Base-by-base conservation (phyloP, 2,329 filamentous ascomycete genomes). In the Stagonosporopsis rhizophila region DNA sequence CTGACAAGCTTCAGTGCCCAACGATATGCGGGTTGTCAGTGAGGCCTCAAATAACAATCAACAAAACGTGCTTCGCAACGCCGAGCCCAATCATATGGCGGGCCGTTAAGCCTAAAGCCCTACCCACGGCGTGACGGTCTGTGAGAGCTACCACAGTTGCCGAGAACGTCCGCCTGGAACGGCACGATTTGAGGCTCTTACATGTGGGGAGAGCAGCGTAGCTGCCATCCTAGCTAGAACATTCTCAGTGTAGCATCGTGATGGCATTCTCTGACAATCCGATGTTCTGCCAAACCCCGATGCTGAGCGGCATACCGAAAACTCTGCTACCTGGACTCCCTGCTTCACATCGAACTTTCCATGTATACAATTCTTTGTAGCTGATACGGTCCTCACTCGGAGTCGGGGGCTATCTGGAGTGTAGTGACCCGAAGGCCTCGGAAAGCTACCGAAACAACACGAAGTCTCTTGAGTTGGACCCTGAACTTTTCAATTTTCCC, bases 231-330 rank as follows among this genome's bases (percentile, higher is more conserved):
- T 30, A 50, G 45, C 48, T 52, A 56, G 46, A 32, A 39, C 38
- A 9, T 25, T 34, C 32, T 34, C 47, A 35, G 53, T 46, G 30
- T 27, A 48, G 22, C 47, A 56, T 52, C 53, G 47, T 50, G 53
- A 56, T 56, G 53, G 53, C 53, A 52, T 52, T 56, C 32, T 52
- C 19, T 35, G 38, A 58, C 56, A 58, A 58, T 55, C 42, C 56
- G 45, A 58, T 58, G 51, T 55, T 49, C 46, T 44, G 56, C 46
- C 7, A 42, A 48, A 44, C 8, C 28, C 44, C 56, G 56, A 58
- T 58, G 37, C 37, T 23, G 20, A 25, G 23, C 32, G 28, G 37
- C 44, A 47, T 35, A 11, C 34, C 20, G 32, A 51, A 56, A 56
- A 44, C 11, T 52, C 47, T 52, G 53, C 44, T 28, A 37, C 32